phyloP scores from a whole-genome alignment of 768 basidiomycete species.

The Termitomyces bulborhizus region DNA sequence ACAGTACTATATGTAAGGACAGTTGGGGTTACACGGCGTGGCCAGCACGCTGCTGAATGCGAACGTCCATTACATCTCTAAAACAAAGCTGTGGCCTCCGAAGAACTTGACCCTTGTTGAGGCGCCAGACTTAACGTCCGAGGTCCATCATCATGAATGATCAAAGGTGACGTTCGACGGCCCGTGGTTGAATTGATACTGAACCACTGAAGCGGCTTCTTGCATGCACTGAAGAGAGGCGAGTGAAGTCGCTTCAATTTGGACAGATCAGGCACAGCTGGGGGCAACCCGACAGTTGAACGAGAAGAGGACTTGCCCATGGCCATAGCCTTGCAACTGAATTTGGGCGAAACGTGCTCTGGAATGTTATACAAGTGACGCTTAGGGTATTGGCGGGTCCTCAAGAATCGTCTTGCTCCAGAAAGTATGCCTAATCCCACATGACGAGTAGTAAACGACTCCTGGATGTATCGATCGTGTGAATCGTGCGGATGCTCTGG shows the following conservation, averaged over 20 bases:
- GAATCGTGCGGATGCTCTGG: background rate
- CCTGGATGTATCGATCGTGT: background rate
- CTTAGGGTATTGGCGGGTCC: background rate
- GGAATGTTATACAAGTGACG: conserved; percentile 11
- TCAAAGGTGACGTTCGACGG: background rate
- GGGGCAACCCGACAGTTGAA: background rate
- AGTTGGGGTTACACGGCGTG: background rate
- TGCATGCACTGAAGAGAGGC: conserved; percentile 1
- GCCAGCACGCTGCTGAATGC: background rate
- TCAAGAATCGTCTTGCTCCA: conserved; percentile 5
- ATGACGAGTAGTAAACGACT: background rate
- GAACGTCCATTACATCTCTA: background rate
- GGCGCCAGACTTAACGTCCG: background rate
- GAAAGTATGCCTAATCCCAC: background rate
- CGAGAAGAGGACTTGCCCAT: background rate
- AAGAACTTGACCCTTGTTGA: background rate
- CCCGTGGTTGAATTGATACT: background rate
- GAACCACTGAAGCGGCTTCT: conserved; percentile 5
- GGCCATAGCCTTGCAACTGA: background rate
- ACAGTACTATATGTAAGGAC: background rate
- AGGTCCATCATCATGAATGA: background rate
- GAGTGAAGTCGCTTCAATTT: background rate
- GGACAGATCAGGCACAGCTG: background rate
- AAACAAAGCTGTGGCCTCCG: background rate
- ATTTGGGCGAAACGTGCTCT: conserved; percentile 10